Conservation (phyloP, 116 monocot species). For the Papilionanthe hybrid region DNA sequence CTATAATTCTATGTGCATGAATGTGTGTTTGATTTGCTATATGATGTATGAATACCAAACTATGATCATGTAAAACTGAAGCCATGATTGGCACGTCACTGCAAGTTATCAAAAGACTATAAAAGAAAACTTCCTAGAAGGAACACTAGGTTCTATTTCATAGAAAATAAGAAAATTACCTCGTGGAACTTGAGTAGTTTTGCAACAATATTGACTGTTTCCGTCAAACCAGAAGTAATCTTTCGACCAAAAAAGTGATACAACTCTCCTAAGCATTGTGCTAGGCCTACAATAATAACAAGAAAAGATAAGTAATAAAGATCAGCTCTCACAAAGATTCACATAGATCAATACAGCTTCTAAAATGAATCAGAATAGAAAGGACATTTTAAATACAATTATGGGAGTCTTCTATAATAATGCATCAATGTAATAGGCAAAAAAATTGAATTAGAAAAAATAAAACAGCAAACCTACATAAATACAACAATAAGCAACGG, state of each 20-base stretch:
- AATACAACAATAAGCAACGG: too few relatives aligned
- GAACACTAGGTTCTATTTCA: background rate
- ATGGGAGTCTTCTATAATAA: background rate
- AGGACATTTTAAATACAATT: background rate
- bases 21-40: background rate
- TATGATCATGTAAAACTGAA: background rate
- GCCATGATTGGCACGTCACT: background rate
- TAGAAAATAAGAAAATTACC: conserved; percentile 30
- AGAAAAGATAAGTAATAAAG: background rate
- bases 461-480: too few relatives aligned
- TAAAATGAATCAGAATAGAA: background rate
- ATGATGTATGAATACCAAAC: background rate
- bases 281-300: conserved; percentile 48
- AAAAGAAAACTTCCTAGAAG: background rate
- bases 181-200: conserved; percentile 89
- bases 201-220: conserved; percentile 73
- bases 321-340: background rate
- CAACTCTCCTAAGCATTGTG: conserved; percentile 89
- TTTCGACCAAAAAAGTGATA: conserved; percentile 86
- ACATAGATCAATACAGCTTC: background rate
- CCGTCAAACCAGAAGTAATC: conserved; percentile 87
- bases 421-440: background rate
- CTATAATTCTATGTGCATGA: background rate
- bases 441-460: too few relatives aligned
- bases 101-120: background rate